phyloP scores from a whole-genome alignment of 2,329 filamentous ascomycete genomes.

The Pyrenophora graminea region DNA sequence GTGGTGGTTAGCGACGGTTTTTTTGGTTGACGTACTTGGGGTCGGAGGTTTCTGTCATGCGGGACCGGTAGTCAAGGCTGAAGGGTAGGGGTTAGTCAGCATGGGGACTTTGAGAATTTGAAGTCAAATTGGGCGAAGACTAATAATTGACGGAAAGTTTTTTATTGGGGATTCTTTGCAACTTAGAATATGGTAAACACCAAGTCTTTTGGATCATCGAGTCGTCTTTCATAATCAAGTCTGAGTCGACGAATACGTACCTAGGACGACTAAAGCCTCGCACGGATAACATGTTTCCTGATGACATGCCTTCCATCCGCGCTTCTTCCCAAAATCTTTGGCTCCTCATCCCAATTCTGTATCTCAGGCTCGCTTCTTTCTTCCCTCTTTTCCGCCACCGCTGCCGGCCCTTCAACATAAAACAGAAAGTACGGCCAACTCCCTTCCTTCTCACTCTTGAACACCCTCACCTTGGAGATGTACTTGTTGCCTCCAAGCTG shows the following conservation, averaged over 20 bases:
- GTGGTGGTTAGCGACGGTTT: background rate
- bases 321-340: background rate
- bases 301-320: constrained; percentile 3
- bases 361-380: background rate
- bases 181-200: too few relatives aligned
- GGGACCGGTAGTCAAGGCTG: background rate
- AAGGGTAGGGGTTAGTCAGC: constrained; percentile 1
- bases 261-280: background rate
- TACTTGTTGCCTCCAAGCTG: constrained; percentile 15
- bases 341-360: background rate
- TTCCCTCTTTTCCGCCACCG: background rate
- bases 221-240: background rate
- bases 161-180: too few relatives aligned
- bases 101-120: too few relatives aligned
- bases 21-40: constrained; percentile 5
- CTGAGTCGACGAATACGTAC: background rate
- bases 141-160: too few relatives aligned
- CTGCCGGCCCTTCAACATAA: constrained; percentile 1
- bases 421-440: constrained; percentile 20
- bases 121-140: too few relatives aligned
- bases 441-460: constrained; percentile 13
- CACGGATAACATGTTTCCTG: constrained; percentile 6
- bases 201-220: too few relatives aligned
- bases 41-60: background rate
- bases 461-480: constrained; percentile 18